These are phyloP conservation scores for Paraphysoderma sedebokerense DNA, from an alignment of 371 early-diverging fungal species.

Conservation along the genomic window DNA sequence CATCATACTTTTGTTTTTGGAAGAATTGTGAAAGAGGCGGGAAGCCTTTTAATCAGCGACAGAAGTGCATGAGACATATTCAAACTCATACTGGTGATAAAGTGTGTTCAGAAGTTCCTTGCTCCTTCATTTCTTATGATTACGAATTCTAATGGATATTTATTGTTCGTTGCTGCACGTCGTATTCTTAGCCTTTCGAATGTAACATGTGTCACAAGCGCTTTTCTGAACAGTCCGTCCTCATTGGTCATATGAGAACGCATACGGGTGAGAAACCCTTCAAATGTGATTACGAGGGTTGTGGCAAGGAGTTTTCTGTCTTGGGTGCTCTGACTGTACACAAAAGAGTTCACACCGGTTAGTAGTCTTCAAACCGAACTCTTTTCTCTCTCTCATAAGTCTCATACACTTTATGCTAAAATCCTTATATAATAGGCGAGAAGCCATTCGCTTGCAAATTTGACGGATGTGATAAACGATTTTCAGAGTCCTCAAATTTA, in stretches of 20 bases:
- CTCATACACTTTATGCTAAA: too few species aligned
- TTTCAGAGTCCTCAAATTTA: conserved; percentile 57
- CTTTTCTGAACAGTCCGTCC: conserved; percentile 63
- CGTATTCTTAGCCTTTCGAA: conserved; percentile 69
- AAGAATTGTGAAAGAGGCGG: conserved; percentile 45
- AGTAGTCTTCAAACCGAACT: neutral
- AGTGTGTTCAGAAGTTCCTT: too few species aligned
- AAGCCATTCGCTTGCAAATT: conserved; percentile 57
- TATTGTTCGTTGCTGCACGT: too few species aligned
- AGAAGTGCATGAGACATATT: conserved; percentile 70
- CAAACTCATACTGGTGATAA: conserved; percentile 48
- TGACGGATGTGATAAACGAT: conserved; percentile 48
- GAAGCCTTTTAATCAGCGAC: conserved; percentile 48
- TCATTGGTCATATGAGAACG: conserved; percentile 63
- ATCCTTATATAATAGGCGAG: conserved; percentile 34
- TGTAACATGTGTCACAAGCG: conserved; percentile 57
- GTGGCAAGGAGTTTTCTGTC: conserved; percentile 54
- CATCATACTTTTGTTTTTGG: conserved; percentile 69
- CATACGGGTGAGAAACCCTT: conserved; percentile 82
- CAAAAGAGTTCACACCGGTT: conserved; percentile 38
- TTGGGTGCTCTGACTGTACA: conserved; percentile 53
- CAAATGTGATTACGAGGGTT: conserved; percentile 45
- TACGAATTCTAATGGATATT: too few species aligned
- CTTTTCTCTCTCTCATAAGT: neutral
- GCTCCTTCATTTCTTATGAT: neutral